Percentiles rank a stretch among this genome's conserved stretches.
These are phyloP conservation scores for Nemania abortiva DNA, from an alignment of 2,329 filamentous ascomycete species.

Conservation along the genomic window DNA sequence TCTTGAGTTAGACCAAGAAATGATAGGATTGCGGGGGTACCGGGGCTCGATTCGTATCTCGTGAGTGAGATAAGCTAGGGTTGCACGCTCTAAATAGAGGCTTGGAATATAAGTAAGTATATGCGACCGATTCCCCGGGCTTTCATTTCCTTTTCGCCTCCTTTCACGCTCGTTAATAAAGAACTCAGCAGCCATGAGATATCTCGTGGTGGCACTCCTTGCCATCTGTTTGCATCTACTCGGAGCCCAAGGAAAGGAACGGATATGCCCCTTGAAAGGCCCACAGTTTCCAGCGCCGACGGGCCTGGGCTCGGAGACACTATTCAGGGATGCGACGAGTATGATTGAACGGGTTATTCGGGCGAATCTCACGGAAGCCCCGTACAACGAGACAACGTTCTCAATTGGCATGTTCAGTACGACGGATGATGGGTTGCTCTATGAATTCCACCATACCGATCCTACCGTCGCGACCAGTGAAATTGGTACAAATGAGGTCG, in stretches of 20 bases:
- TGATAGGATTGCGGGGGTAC: conserved; percentile 10
- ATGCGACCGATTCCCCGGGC: background rate
- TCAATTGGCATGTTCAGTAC: conserved; percentile 31
- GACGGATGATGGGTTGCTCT: conserved; percentile 24
- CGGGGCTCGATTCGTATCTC: background rate
- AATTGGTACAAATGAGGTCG: conserved; percentile 26
- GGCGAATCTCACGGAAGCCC: conserved; percentile 13
- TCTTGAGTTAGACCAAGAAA: background rate
- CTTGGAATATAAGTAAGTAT: background rate
- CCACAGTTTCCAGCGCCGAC: conserved; percentile 32
- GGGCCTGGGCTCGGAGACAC: conserved; percentile 14
- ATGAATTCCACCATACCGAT: conserved; percentile 32
- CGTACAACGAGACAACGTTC: conserved; percentile 32
- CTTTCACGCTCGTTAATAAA: background rate
- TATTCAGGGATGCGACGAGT: conserved; percentile 20
- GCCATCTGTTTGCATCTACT: conserved; percentile 2
- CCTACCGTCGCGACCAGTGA: conserved; percentile 24
- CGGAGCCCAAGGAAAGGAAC: conserved; percentile 12
- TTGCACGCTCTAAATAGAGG: conserved; percentile 1
- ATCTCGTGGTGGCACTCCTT: background rate
- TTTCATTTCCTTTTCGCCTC: background rate
- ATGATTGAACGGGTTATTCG: conserved; percentile 17
- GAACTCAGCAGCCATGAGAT: background rate
- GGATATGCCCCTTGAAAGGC: conserved; percentile 30
- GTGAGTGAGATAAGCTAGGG: conserved; percentile 12